A percentile compares a stretch with the other conserved stretches of the same genome.
Evolutionary conservation across 176 grass and related monocot genomes (phyloP).

Genomic region (Puya raimondii): DNA sequence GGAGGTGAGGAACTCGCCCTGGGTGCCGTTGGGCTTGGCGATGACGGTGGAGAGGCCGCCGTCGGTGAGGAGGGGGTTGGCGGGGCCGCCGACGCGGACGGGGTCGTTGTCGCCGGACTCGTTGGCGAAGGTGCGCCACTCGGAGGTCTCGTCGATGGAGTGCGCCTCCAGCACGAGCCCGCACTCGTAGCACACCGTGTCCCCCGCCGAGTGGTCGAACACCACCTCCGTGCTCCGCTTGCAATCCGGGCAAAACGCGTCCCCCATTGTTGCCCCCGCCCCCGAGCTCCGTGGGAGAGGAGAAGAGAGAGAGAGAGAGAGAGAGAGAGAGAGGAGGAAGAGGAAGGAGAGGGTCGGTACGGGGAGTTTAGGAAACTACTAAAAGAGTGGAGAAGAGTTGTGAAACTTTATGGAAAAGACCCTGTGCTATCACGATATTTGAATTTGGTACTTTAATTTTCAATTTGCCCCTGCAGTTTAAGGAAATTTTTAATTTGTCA

Average conservation of each 20-base stretch:
- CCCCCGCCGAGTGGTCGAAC: slow-evolving; percentile 84
- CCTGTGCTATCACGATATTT: too few relatives aligned
- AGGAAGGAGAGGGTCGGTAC: neutral
- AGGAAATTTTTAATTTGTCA: too few relatives aligned
- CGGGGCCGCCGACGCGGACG: slow-evolving; percentile 66
- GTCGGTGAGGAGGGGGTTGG: slow-evolving; percentile 71
- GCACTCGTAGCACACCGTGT: slow-evolving; percentile 88
- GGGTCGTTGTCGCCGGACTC: slow-evolving; percentile 82
- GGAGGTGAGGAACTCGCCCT: slow-evolving; percentile 57
- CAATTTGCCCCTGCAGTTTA: too few relatives aligned
- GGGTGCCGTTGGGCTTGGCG: slow-evolving; percentile 70
- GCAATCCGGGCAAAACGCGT: slow-evolving; percentile 85
- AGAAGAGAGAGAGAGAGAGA: neutral
- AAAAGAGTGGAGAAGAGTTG: too few relatives aligned
- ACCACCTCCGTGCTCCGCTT: slow-evolving; percentile 80
- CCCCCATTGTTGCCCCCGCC: slow-evolving; percentile 30
- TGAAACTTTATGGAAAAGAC: too few relatives aligned
- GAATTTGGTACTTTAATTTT: too few relatives aligned
- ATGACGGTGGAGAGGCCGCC: slow-evolving; percentile 79
- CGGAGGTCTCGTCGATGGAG: slow-evolving; percentile 83
- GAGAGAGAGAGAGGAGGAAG: neutral
- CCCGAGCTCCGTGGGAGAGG: neutral
- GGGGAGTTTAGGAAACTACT: too few relatives aligned
- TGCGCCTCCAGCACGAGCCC: slow-evolving; percentile 81
- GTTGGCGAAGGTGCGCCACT: slow-evolving; percentile 91